Base-by-base conservation (phyloP, 2,329 filamentous ascomycete species). In the Elsinoe australis region DNA sequence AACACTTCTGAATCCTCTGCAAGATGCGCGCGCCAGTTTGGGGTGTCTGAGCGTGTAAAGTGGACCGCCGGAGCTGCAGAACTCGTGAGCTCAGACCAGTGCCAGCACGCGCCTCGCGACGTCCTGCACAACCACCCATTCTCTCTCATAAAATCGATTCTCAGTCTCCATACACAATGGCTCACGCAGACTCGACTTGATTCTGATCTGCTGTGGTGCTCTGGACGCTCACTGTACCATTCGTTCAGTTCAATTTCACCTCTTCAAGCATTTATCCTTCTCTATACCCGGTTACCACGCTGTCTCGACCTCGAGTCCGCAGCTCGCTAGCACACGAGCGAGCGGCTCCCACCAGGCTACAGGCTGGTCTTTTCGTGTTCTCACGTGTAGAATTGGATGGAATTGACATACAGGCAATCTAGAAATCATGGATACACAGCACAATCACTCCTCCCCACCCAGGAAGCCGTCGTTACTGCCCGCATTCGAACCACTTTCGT, bases 401-500 rank as follows among this genome's bases (percentile, higher is more conserved):
- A 12, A 12, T 18, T 22, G 18, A 24, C 21, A 24, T 22, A n/a
- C 5, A 22, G 29, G 24, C n/a, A 35, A 18, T 10, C 17, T 24
- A 12, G 31, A 14, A 17, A 48, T 29, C 32, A 48, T 48, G 45
- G 45, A 48, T 18, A 22, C 45, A 48, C 45, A 48, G 33, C 19
- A 48, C n/a, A 48, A 34, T 12, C 45, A 48, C 15, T 26, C 31
- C 8, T 48, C 45, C n/a, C 45, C 45, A 17, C 45, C 34, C n/a
- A 48, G 45, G 42, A 47, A 70, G 57, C 76, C 85, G 21, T 78
- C 80, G 50, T 71, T 90, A 49, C 78, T 92, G 19, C 86, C 86
- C 52, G 76, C 86, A 17, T 89, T 90, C 64, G 85, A 89, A 67
- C 83, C 81, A 45, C 70, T 86, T 50, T 84, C 84, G n/a, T 87